Conservation (phyloP, 805 yeast species). For the Lipomyces orientalis region DNA sequence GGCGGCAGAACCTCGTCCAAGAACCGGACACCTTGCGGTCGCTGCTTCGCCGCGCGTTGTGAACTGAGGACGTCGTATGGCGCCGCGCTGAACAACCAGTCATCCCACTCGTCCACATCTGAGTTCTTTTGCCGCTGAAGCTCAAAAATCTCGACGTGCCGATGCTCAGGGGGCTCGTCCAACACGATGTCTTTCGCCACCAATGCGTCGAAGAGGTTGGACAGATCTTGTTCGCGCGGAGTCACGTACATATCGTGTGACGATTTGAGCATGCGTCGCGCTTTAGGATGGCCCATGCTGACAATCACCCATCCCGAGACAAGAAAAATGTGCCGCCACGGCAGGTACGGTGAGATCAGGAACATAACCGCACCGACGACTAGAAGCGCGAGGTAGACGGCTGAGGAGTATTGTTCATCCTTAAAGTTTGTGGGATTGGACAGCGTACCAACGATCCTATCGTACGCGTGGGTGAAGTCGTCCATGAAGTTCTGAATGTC, state of each 20-base stretch:
- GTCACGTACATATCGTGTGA: constrained; percentile 32
- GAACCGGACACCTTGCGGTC: constrained; percentile 68
- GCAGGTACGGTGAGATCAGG: constrained; percentile 44
- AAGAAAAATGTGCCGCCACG: constrained; percentile 36
- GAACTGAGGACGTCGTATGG: constrained; percentile 60
- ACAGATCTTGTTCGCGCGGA: constrained; percentile 44
- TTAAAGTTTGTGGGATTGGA: constrained; percentile 37
- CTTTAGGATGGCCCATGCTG: constrained; percentile 34
- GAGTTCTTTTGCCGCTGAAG: constrained; percentile 69
- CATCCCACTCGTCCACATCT: constrained; percentile 62
- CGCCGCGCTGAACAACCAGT: constrained; percentile 60
- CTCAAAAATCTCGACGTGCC: constrained; percentile 78
- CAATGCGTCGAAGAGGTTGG: constrained; percentile 46
- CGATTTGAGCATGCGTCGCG: constrained; percentile 20
- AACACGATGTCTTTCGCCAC: constrained; percentile 58
- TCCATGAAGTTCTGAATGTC: constrained; percentile 50
- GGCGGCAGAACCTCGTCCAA: constrained; percentile 70
- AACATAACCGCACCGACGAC: constrained; percentile 46
- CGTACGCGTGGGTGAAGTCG: constrained; percentile 44
- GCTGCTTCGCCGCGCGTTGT: constrained; percentile 53
- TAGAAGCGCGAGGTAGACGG: constrained; percentile 32
- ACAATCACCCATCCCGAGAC: constrained; percentile 35
- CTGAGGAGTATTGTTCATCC: constrained; percentile 39
- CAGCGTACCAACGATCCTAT: constrained; percentile 25
- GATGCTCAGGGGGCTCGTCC: constrained; percentile 69